A percentile compares a stretch with the other conserved stretches of the same genome.
These are phyloP conservation scores for Sphenostylis stenocarpa DNA, from an alignment of 306 rosid genomes.

Conservation along the genomic window DNA sequence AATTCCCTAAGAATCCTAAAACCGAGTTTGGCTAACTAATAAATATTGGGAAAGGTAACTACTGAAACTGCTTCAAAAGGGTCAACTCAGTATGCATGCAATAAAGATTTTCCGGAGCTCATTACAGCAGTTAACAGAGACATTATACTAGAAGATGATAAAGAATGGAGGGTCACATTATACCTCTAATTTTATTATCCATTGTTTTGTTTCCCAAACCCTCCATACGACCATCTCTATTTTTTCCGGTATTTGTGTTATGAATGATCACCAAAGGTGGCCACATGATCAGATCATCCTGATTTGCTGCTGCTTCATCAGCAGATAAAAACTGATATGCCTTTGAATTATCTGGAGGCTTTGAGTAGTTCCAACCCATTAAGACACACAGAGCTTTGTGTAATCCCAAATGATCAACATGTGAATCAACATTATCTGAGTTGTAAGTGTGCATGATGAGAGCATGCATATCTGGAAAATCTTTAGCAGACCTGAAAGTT, in stretches of 20 bases:
- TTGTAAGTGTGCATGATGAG: conserved; percentile 91
- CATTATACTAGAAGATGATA: conserved; percentile 39
- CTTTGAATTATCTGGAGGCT: conserved; percentile 89
- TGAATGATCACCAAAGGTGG: conserved; percentile 97
- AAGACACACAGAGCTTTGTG: conserved; percentile 94
- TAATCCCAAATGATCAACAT: conserved; percentile 91
- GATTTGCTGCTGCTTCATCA: conserved; percentile 91
- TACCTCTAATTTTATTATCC: conserved; percentile 96
- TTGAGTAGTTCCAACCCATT: conserved; percentile 93
- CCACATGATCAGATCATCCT: conserved; percentile 95
- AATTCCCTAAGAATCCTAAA: conserved; percentile 25
- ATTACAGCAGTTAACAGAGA: conserved; percentile 24
- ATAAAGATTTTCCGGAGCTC: conserved; percentile 32
- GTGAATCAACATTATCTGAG: conserved; percentile 70
- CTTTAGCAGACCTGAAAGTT: conserved; percentile 94
- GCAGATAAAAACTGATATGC: conserved; percentile 80
- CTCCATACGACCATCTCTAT: conserved; percentile 95
- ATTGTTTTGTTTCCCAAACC: conserved; percentile 98
- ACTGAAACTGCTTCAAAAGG: conserved; percentile 19
- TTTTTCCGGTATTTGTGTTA: conserved; percentile 86
- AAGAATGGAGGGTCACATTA: conserved; percentile 45
- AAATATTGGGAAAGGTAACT: conserved; percentile 17
- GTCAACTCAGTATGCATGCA: conserved; percentile 25
- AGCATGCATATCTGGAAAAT: conserved; percentile 88
- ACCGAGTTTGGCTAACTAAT: conserved; percentile 1